Evolutionary conservation across 2,329 filamentous ascomycete genomes (phyloP), one percentile per base, ranked within the genome.

Genomic region (Colletotrichum lindemuthianum): DNA sequence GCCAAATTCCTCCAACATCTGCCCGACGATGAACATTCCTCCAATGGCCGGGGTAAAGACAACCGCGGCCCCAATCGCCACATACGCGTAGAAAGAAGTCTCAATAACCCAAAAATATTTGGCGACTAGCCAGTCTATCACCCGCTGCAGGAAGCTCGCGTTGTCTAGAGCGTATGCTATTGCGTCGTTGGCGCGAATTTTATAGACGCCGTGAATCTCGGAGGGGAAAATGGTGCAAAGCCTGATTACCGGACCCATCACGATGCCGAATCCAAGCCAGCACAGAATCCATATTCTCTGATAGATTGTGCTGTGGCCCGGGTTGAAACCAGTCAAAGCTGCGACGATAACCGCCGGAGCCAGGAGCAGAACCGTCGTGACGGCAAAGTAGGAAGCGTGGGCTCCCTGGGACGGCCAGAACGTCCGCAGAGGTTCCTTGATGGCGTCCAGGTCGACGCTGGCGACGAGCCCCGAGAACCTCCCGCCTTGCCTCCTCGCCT

Each of bases 51-150:
- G 61, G 4, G 57, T 61, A 8, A 65, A 61, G 12, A 53, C 41
- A 4, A 65, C 41, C 6, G 49, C 61, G 12, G 57, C 57, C 4
- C 61, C 61, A 37, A 61, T 44, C 0, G 47, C 33, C 3, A 65
- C 50, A 13, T 51, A 56, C 12, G 34, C 8, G 16, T 65, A 65
- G 24, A 65, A 65, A 4, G 57, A 65, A 1, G 57, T 56, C 50
- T 65, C 47, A 15, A 65, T 41, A 6, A 61, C 36, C 36, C 57
- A 52, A 12, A 65, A 65, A n/a, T 65, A 65, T n/a, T 61, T 61
- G 15, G 61, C 40, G 32, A 65, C 61, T 15, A 65, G 24, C 61
- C 61, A 65, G 58, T 65, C 61, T 47, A 65, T 61, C 40, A n/a
- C 50, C 7, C 61, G 45, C 34, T 65, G 44, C 50, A 65, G 54